Percentiles rank a stretch among this genome's conserved stretches.
Evolutionary conservation across 805 yeast genomes (phyloP).

Genomic region (Candida lessepsii): DNA sequence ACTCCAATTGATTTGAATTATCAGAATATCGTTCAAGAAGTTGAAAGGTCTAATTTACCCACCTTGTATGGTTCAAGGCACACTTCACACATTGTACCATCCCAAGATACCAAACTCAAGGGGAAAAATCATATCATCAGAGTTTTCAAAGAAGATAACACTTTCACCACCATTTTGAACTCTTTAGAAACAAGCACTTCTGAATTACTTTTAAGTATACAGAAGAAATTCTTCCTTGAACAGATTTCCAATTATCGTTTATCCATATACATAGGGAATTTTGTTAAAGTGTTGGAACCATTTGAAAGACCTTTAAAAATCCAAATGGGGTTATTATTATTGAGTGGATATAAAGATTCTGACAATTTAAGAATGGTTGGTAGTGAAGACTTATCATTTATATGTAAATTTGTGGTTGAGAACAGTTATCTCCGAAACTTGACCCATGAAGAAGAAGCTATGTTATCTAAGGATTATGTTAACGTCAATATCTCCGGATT

Average conservation of each 20-base stretch:
- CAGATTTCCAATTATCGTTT: conserved; percentile 71
- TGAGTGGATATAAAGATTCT: conserved; percentile 77
- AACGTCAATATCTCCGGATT: conserved; percentile 71
- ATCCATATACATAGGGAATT: conserved; percentile 71
- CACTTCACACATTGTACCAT: conserved; percentile 18
- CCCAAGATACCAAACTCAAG: conserved; percentile 14
- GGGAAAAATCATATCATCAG: conserved; percentile 55
- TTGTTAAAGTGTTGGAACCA: conserved; percentile 68
- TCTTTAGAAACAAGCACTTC: conserved; percentile 74
- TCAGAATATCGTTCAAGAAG: conserved; percentile 1
- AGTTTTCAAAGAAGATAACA: conserved; percentile 79
- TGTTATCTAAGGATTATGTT: conserved; percentile 61
- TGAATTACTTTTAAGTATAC: conserved; percentile 68
- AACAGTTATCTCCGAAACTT: conserved; percentile 59
- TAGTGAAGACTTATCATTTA: conserved; percentile 76
- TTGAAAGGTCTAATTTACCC: conserved; percentile 22
- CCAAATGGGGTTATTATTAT: conserved; percentile 66
- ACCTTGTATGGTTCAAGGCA: conserved; percentile 33
- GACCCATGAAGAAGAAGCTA: conserved; percentile 68
- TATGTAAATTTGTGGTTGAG: conserved; percentile 77
- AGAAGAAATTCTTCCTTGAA: conserved; percentile 74
- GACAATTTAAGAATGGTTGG: conserved; percentile 79
- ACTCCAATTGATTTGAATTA: conserved; percentile 3
- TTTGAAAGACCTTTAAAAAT: conserved; percentile 75
- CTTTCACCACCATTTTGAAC: conserved; percentile 80